These are phyloP conservation scores for Lophiostoma macrostomum DNA, from an alignment of 495 filamentous ascomycete genomes.

Conservation along the genomic window DNA sequence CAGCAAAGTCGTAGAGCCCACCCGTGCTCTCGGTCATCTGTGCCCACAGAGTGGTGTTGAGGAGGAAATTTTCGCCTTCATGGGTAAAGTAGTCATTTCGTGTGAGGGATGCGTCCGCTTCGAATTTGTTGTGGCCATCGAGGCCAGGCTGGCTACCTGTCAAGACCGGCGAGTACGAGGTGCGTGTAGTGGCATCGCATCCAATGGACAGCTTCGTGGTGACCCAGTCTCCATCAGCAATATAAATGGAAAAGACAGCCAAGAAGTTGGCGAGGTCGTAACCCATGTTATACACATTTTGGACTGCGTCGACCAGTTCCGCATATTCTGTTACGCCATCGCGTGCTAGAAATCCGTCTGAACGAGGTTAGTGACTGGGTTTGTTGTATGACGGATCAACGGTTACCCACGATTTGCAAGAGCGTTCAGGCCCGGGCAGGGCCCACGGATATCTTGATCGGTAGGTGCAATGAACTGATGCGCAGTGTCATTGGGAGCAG, in stretches of 20 bases:
- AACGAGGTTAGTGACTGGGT: neutral
- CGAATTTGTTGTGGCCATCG: slow-evolving; percentile 48
- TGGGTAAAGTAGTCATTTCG: slow-evolving; percentile 44
- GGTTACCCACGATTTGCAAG: slow-evolving; percentile 37
- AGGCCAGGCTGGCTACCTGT: slow-evolving; percentile 43
- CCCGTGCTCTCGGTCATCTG: slow-evolving; percentile 33
- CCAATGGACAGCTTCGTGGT: slow-evolving; percentile 46
- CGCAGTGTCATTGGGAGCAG: slow-evolving; percentile 39
- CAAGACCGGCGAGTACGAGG: too few species aligned
- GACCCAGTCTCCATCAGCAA: slow-evolving; percentile 42
- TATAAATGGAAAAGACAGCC: slow-evolving; percentile 39
- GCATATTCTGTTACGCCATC: slow-evolving; percentile 47
- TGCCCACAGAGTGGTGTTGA: slow-evolving; percentile 45
- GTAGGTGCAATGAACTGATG: slow-evolving; percentile 35
- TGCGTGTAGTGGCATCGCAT: slow-evolving; percentile 45
- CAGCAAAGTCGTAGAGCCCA: neutral
- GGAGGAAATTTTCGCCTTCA: slow-evolving; percentile 41
- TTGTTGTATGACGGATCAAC: neutral
- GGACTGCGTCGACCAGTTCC: slow-evolving; percentile 45
- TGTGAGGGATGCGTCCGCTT: slow-evolving; percentile 44
- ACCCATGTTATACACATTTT: slow-evolving; percentile 46
- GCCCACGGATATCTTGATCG: slow-evolving; percentile 35
- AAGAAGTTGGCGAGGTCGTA: slow-evolving; percentile 42
- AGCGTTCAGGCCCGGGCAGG: slow-evolving; percentile 40
- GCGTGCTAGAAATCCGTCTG: slow-evolving; percentile 40